phyloP scores from a whole-genome alignment of 2,329 filamentous ascomycete genomes.

The Pseudonectria foliicola region DNA sequence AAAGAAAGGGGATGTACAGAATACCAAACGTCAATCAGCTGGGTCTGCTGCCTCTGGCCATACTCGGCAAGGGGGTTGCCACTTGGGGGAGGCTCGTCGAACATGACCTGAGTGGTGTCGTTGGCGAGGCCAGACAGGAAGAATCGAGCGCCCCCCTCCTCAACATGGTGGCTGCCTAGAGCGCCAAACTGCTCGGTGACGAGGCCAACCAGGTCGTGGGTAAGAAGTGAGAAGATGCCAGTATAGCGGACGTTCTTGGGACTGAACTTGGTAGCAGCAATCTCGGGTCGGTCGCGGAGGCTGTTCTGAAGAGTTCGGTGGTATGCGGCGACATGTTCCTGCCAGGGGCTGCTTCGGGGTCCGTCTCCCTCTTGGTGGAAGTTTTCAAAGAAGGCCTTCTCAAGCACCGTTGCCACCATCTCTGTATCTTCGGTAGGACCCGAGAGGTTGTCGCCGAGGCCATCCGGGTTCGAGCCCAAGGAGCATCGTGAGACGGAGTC shows the following conservation, averaged over 20 bases:
- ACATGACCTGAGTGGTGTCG: slow-evolving; percentile 25
- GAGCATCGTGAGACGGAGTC: slow-evolving; percentile 21
- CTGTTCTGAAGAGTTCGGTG: slow-evolving; percentile 9
- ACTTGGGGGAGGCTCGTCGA: slow-evolving; percentile 17
- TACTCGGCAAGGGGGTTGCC: slow-evolving; percentile 23
- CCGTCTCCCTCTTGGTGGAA: slow-evolving; percentile 12
- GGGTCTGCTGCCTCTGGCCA: slow-evolving; percentile 25
- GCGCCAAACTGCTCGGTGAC: slow-evolving; percentile 24
- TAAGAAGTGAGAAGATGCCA: slow-evolving; percentile 22
- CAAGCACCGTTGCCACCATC: slow-evolving; percentile 23
- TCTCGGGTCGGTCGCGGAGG: slow-evolving; percentile 8
- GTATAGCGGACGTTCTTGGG: slow-evolving; percentile 16
- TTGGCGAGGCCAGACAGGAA: slow-evolving; percentile 21
- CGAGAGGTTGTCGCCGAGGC: slow-evolving; percentile 14
- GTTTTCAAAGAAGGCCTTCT: slow-evolving; percentile 24
- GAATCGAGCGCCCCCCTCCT: slow-evolving; percentile 20
- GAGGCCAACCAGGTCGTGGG: slow-evolving; percentile 25
- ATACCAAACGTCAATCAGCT: slow-evolving; percentile 36
- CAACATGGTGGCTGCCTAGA: slow-evolving; percentile 22
- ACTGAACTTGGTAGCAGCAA: slow-evolving; percentile 10
- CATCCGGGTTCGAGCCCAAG: slow-evolving; percentile 16
- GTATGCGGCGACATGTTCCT: slow-evolving; percentile 13
- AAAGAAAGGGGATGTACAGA: slow-evolving; percentile 32
- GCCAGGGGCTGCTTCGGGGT: slow-evolving; percentile 14
- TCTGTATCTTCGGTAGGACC: slow-evolving; percentile 12